Evolutionary conservation across 2,329 filamentous ascomycete genomes (phyloP), one percentile per base, ranked within the genome.

Genomic region (Diaporthe vexans): DNA sequence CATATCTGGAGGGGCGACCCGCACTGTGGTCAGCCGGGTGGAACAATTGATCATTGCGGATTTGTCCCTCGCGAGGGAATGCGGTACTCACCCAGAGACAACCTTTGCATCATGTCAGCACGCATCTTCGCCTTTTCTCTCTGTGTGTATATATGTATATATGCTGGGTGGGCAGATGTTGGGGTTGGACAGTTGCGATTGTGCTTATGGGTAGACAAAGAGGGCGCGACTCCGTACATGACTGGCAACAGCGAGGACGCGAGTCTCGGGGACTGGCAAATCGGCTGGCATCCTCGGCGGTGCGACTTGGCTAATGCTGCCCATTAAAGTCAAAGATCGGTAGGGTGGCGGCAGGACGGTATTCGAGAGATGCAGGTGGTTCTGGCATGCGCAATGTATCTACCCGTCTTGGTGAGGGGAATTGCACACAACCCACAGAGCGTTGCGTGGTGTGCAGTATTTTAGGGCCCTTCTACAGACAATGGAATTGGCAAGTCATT

Each of bases 161-260:
- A 51, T 51, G 46, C 19, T 24, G 61, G 43, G 61, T 67, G 29
- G 58, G 58, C 58, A 63, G 29, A 21, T 83, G 79, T 79, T 77
- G 78, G 46, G 46, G 80, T 74, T 75, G 75, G 79, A 75, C 73
- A 75, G 71, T 76, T 68, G 76, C 35, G 75, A 70, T 76, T 68
- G 76, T 51, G 57, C 57, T 72, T 35, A 67, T 59, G 73, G 76
- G 72, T 74, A 72, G 73, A 63, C 69, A 73, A 68, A 69, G 73
- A 69, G 73, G 73, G 71, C 33, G 75, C 67, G 29, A 67, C 73
- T 52, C 84, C 93, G 85, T 93, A 98, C 95, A 95, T 98, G 95
- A 85, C 95, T 98, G 82, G 95, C 95, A 79, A 98, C 91, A 74
- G 95, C 95, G 81, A 98, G 89, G 76, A 98, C 95, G 78, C 87